phyloP scores from a whole-genome alignment of 2,329 filamentous ascomycete genomes.

The Trichoderma sp. region DNA sequence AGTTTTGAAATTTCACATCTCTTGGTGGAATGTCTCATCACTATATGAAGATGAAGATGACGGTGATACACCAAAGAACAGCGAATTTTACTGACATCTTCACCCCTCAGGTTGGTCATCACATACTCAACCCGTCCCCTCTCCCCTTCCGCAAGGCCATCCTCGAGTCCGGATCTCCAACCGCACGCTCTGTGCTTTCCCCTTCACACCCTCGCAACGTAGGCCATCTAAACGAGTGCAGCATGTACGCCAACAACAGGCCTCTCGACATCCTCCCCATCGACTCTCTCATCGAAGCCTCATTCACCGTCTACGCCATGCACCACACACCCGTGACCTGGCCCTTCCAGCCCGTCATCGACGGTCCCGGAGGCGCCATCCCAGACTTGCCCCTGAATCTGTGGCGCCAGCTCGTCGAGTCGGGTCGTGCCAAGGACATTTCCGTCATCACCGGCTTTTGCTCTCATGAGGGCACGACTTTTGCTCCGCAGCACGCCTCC shows the following conservation, averaged over 20 bases:
- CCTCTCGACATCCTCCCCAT: conserved; percentile 50
- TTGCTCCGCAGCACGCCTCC: conserved; percentile 55
- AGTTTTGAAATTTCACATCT: conserved; percentile 22
- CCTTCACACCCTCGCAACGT: conserved; percentile 59
- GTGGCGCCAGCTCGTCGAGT: conserved; percentile 57
- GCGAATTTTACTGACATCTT: background rate
- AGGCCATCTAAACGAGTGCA: conserved; percentile 47
- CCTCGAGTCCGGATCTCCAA: conserved; percentile 59
- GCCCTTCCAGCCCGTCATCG: conserved; percentile 71
- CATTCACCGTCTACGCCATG: conserved; percentile 44
- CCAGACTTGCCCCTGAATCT: conserved; percentile 57
- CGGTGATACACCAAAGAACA: too few species aligned
- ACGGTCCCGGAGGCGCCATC: conserved; percentile 56
- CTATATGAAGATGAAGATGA: background rate
- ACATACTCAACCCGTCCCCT: conserved; percentile 54
- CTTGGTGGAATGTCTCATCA: background rate
- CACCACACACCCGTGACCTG: conserved; percentile 51
- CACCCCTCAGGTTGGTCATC: conserved; percentile 61
- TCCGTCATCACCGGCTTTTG: conserved; percentile 68
- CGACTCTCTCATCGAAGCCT: conserved; percentile 50
- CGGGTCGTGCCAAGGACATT: conserved; percentile 36
- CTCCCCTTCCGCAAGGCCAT: conserved; percentile 56
- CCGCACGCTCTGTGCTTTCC: conserved; percentile 54
- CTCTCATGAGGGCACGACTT: conserved; percentile 67
- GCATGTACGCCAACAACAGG: background rate